These are phyloP conservation scores for Pseudonitzschia multiseries DNA, from an alignment of 108 stramenopile species.

Conservation along the genomic window DNA sequence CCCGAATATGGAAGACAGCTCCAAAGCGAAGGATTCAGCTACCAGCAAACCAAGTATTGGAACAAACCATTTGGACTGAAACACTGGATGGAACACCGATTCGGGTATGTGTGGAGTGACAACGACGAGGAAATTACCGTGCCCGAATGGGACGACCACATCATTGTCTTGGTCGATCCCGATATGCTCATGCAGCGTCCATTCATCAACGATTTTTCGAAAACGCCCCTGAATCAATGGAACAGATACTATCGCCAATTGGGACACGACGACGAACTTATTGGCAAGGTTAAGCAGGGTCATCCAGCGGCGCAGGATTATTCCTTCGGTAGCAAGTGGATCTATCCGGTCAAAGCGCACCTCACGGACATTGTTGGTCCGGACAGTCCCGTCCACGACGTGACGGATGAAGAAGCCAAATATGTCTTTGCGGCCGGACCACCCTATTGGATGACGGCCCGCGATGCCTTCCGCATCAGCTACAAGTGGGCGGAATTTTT, in stretches of 20 bases:
- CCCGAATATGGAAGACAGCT: constrained; percentile 43
- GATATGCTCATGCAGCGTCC: constrained; percentile 89
- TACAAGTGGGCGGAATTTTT: constrained; percentile 69
- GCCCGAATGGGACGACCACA: constrained; percentile 28
- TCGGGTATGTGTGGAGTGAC: constrained; percentile 14
- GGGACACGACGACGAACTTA: neutral
- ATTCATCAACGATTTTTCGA: constrained; percentile 62
- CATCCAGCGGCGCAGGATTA: constrained; percentile 81
- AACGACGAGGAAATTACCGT: neutral
- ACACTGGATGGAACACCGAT: constrained; percentile 67
- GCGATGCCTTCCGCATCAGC: constrained; percentile 79
- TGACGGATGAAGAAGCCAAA: constrained; percentile 55
- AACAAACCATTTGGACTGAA: constrained; percentile 88
- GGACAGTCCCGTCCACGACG: constrained; percentile 7
- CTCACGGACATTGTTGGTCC: constrained; percentile 14
- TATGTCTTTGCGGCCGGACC: constrained; percentile 84
- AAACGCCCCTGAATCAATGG: constrained; percentile 2
- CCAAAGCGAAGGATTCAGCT: neutral
- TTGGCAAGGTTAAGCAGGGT: constrained; percentile 56
- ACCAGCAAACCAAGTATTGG: constrained; percentile 63
- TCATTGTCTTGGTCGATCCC: constrained; percentile 89
- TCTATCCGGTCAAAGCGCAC: constrained; percentile 2
- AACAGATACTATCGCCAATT: constrained; percentile 1
- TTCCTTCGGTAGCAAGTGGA: constrained; percentile 74
- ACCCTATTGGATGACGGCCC: constrained; percentile 85